Base-by-base conservation (phyloP, 2,329 filamentous ascomycete species). In the Penicillium glabrum region DNA sequence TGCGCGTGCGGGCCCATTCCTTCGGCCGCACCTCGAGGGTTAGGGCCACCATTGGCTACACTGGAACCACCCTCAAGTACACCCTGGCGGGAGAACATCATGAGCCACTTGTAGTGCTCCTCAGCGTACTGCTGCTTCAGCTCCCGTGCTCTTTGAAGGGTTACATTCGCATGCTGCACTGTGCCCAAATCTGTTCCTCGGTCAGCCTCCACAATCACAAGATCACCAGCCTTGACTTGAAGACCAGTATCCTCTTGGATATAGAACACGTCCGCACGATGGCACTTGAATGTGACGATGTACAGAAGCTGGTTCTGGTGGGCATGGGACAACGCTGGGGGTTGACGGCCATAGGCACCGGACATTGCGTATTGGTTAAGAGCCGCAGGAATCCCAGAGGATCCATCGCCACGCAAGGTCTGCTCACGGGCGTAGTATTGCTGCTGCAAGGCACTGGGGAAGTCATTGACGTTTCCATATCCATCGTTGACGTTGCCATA, bases 131-230 rank as follows among this genome's bases (percentile, higher is more conserved):
- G 88, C 66, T 96, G 91, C 73, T 97, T 96, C 63, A 92, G 79
- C 47, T 95, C 89, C 69, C 95, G 93, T 9, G 95, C 95, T 51
- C 89, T 86, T 63, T 92, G 88, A 83, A 92, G 92, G 60, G 91
- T 90, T 39, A 98, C 87, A 66, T 96, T 93, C 61, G 92, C 90
- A 64, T 90, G 87, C 51, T 91, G 89, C 27, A 99, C 93, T 26
- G 93, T 96, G 45, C 95, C 96, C 35, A 99, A 83, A 71, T 99
- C 96, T 23, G 92, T 96, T 46, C 95, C 95, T 61, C 95, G 91
- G 73, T 99, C 96, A 24, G 95, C 95, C 76, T 99, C 95, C 19
- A 97, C 93, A 64, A 99, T 98, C 59, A 99, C 96, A 51, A 98
- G 82, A 71, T 99, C 95, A 31, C 95, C 95, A 19, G 89, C 87